These are phyloP conservation scores for Trichoderma erinaceum DNA, from an alignment of 495 filamentous ascomycete genomes.

Conservation along the genomic window DNA sequence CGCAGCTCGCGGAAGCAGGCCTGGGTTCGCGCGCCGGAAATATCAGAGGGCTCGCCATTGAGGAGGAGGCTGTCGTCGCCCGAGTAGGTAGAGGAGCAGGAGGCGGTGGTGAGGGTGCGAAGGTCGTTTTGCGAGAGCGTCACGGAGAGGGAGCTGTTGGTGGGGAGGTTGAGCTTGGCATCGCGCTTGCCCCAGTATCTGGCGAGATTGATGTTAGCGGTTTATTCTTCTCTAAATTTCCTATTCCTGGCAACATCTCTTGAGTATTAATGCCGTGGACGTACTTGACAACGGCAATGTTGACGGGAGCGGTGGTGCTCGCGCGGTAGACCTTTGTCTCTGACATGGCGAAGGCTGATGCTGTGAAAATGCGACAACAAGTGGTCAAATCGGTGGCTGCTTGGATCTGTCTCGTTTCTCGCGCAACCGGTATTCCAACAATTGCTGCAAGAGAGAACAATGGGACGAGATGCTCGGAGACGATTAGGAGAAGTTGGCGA, in stretches of 20 bases:
- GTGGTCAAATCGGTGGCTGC: not conserved
- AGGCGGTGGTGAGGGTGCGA: slow-evolving; percentile 91
- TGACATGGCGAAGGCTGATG: slow-evolving; percentile 34
- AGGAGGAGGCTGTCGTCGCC: slow-evolving; percentile 69
- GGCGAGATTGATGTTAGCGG: slow-evolving; percentile 24
- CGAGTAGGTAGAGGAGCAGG: slow-evolving; percentile 73
- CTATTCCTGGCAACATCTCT: not conserved
- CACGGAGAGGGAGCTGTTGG: slow-evolving; percentile 93
- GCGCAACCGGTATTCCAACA: too few species aligned
- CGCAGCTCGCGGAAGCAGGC: slow-evolving; percentile 87
- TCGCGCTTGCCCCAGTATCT: slow-evolving; percentile 99
- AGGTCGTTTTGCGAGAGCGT: slow-evolving; percentile 92
- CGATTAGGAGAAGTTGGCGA: not conserved
- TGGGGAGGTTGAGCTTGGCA: slow-evolving; percentile 85
- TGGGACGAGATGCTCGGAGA: not conserved
- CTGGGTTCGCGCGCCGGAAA: slow-evolving; percentile 79
- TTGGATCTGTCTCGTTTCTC: not conserved
- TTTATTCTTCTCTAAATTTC: not conserved
- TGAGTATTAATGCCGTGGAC: slow-evolving; percentile 19
- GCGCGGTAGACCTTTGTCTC: slow-evolving; percentile 67
- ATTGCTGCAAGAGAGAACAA: not conserved
- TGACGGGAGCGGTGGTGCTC: slow-evolving; percentile 93
- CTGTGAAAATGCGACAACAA: not conserved
- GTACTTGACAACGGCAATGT: slow-evolving; percentile 98
- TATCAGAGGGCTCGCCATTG: slow-evolving; percentile 75